Evolutionary conservation across 2,329 filamentous ascomycete species (phyloP).

Genomic region (Paecilomyces dactylethromorphus): DNA sequence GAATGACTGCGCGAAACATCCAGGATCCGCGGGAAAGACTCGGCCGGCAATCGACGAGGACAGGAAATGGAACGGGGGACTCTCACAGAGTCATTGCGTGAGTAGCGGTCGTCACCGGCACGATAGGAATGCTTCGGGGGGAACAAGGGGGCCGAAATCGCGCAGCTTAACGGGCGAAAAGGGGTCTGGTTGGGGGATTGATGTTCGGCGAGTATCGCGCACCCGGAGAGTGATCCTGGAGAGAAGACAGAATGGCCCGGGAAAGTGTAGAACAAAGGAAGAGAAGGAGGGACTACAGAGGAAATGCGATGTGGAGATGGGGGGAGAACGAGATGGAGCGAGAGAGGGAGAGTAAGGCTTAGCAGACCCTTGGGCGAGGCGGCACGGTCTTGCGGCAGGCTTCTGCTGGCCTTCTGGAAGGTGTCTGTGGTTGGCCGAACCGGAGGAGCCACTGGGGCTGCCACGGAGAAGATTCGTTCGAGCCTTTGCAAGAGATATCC

Average conservation of each 20-base stretch:
- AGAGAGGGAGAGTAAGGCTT: constrained; percentile 2
- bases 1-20: constrained; percentile 10
- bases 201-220: not conserved
- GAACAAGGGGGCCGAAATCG: not conserved
- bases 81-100: constrained; percentile 19
- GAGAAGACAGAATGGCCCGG: constrained; percentile 1
- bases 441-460: constrained; percentile 1
- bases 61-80: constrained; percentile 4
- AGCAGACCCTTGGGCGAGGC: not conserved
- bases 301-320: constrained; percentile 3
- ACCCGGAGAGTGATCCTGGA: not conserved
- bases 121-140: constrained; percentile 4
- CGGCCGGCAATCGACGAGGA: constrained; percentile 6
- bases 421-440: constrained; percentile 12
- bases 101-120: constrained; percentile 2
- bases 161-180: not conserved
- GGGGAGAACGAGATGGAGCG: constrained; percentile 4
- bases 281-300: constrained; percentile 8
- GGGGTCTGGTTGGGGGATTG: not conserved
- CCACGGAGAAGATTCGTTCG: not conserved
- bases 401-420: constrained; percentile 14
- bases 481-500: not conserved
- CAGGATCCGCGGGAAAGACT: constrained; percentile 9
- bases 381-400: not conserved
- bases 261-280: constrained; percentile 4